A percentile compares a stretch with the other conserved stretches of the same genome.
phyloP scores from a whole-genome alignment of 2,329 filamentous ascomycete species.

The Hymenoscyphus scutula region DNA sequence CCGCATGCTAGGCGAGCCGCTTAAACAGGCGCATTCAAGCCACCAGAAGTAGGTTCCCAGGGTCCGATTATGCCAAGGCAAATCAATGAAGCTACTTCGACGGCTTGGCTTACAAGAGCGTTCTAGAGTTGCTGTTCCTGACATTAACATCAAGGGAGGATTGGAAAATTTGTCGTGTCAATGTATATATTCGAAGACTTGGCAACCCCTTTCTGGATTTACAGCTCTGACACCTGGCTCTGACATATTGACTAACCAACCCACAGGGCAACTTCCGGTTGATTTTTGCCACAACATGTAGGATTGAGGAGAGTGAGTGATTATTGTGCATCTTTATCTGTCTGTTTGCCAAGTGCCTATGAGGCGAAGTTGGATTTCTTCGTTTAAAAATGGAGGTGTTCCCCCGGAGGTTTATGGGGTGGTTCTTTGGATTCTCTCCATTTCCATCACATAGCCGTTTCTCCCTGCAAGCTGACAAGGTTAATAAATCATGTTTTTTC shows the following conservation, averaged over 20 bases:
- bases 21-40: slow-evolving; percentile 3
- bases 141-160: not conserved
- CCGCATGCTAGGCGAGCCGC: not conserved
- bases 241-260: not conserved
- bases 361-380: not conserved
- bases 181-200: not conserved
- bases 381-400: not conserved
- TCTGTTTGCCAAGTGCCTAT: not conserved
- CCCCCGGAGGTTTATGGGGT: not conserved
- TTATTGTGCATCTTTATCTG: not conserved
- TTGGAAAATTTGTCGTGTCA: not conserved
- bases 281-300: not conserved
- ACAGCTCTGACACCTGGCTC: not conserved
- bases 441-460: not conserved
- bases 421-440: not conserved
- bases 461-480: not conserved
- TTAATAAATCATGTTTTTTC: not conserved
- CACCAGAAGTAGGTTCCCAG: not conserved
- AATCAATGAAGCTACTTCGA: not conserved
- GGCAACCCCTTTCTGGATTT: not conserved
- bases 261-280: not conserved
- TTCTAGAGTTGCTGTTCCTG: not conserved
- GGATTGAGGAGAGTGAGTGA: not conserved
- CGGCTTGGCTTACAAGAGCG: not conserved
- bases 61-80: not conserved